Base-by-base conservation (phyloP, 1,139 yeast genomes). In the Diutina mesorugosa region DNA sequence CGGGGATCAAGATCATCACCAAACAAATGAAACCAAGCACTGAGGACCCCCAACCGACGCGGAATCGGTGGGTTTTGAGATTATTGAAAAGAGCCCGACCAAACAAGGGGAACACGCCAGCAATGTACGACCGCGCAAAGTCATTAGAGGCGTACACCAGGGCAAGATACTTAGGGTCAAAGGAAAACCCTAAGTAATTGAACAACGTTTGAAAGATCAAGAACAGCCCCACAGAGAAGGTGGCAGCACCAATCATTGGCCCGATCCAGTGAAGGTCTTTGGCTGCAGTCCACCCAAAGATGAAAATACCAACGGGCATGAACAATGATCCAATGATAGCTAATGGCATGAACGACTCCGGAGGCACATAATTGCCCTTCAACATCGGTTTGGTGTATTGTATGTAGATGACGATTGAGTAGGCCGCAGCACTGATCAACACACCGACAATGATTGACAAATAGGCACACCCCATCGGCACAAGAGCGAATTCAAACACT, bases 11-110 rank as follows among this genome's bases (percentile, higher is more conserved):
- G 56, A 84, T 74, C 80, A 87, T 74, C 47, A 16, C 2, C 18
- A 45, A 6, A 45, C 47, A 16, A 9, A 45, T 45, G 26, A n/a
- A 45, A n/a, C 47, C 47, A 56, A 85, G 66, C 2, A 84, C 59
- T 41, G 79, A 73, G 2, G 81, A 71, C 4, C 89, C 91, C 90
- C 90, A 85, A 0, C 87, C 90, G 60, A 80, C 83, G 3, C 84
- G 83, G 62, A 71, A 81, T 55, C 71, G 74, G 1, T 70, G 61
- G 14, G 75, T 73, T 1, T 71, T 73, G 55, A 80, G 65, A 61
- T 78, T 78, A 47, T 66, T 60, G 62, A 74, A 84, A 74, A 83
- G 71, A 1, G 77, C 73, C 55, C 69, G 66, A 3, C 84, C 86
- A 64, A 84, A 82, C 55, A 84, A 68, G 53, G 89, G 88, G 72